phyloP scores from a whole-genome alignment of 1,284 basidiomycete genomes.

The Tetrapyrgos nigripes region DNA sequence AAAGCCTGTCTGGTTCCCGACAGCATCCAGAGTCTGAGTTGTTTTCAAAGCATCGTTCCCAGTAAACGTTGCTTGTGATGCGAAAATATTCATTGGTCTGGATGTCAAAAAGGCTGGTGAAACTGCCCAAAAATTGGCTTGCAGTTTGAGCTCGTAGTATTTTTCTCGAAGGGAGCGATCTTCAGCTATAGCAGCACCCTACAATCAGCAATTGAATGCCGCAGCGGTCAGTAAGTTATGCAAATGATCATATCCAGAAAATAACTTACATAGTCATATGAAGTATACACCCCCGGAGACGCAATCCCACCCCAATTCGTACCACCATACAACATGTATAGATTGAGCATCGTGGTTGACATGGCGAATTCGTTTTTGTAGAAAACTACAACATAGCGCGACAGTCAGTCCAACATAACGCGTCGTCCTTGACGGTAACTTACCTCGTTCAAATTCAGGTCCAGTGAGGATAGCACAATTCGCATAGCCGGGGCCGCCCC shows the following conservation, averaged over 20 bases:
- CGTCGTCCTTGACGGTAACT: background rate
- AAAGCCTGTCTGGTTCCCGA: conserved; percentile 52
- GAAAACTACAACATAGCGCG: conserved; percentile 42
- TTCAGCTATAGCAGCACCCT: conserved; percentile 56
- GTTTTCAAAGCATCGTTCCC: conserved; percentile 51
- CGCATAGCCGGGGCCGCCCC: conserved; percentile 48
- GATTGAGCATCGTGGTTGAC: conserved; percentile 50
- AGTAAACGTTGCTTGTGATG: conserved; percentile 49
- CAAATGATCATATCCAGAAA: background rate
- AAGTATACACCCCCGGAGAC: conserved; percentile 14
- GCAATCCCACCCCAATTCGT: conserved; percentile 51
- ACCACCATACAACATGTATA: conserved; percentile 59
- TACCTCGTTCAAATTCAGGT: conserved; percentile 50
- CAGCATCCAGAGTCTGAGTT: conserved; percentile 51
- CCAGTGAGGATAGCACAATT: conserved; percentile 43
- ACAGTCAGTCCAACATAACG: background rate
- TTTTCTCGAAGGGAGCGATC: conserved; percentile 55
- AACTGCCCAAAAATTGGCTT: conserved; percentile 41
- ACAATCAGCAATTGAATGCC: conserved; percentile 1
- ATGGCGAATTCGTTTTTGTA: conserved; percentile 56
- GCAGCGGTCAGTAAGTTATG: background rate
- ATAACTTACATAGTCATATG: conserved; percentile 1
- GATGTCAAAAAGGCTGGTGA: conserved; percentile 54
- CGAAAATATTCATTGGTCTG: conserved; percentile 46
- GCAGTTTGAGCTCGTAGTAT: conserved; percentile 56